Conservation (phyloP, 306 rosid species). For the Prunus mira region DNA sequence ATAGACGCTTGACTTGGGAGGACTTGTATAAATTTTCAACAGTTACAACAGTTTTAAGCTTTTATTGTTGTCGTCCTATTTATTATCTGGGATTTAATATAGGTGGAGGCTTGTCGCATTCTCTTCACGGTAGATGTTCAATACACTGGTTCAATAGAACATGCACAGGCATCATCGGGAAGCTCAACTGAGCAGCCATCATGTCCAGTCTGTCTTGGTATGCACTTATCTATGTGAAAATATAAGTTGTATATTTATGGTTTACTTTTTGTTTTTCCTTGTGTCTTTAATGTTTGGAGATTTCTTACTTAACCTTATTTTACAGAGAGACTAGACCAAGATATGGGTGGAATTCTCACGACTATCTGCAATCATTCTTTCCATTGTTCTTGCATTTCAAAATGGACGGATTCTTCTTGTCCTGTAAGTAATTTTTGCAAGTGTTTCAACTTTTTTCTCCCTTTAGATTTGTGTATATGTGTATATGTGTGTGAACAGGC, state of each 20-base stretch:
- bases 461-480: background rate
- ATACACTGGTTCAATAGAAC: conserved; percentile 84
- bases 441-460: background rate
- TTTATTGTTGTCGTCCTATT: background rate
- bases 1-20: background rate
- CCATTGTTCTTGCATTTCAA: conserved; percentile 92
- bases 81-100: background rate
- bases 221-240: background rate
- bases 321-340: conserved; percentile 92
- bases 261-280: background rate
- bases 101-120: conserved; percentile 80
- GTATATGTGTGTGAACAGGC: background rate
- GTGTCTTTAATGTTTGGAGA: background rate
- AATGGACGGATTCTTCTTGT: conserved; percentile 95
- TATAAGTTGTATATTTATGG: background rate
- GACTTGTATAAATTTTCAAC: background rate
- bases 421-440: conserved; percentile 60
- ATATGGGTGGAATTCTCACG: conserved; percentile 78
- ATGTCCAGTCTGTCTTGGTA: conserved; percentile 96
- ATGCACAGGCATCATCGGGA: conserved; percentile 64
- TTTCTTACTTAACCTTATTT: conserved; percentile 13
- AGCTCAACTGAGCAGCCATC: conserved; percentile 82
- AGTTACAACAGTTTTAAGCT: background rate
- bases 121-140: conserved; percentile 83
- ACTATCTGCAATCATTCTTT: conserved; percentile 98